Base-by-base conservation (phyloP, 2,329 filamentous ascomycete species). In the Ophiostoma pallidulum region DNA sequence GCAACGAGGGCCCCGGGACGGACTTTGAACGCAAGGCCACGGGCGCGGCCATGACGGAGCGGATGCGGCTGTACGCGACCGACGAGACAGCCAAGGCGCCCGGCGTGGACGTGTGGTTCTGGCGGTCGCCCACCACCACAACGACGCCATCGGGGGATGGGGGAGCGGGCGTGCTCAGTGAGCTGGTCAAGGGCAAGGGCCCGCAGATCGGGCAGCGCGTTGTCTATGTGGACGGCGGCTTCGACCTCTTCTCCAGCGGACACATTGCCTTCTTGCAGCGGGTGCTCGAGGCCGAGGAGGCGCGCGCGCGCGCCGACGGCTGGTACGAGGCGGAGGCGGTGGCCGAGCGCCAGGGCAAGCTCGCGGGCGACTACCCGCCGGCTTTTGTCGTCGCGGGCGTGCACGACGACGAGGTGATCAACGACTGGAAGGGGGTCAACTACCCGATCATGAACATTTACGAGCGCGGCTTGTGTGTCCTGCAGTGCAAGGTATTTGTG, bases 401-500 rank as follows among this genome's bases (percentile, higher is more conserved):
- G 20, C 92, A 98, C 66, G 86, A 95, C 59, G 92, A 98, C 63
- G 80, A 84, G 54, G 89, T 94, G 51, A 94, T 98, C 65, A 98
- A 98, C 66, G 73, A 84, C 59, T 94, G 89, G 85, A 97, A 97
- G 68, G 91, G 92, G 31, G 76, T 96, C 58, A 98, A 98, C 69
- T 98, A 96, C 62, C 92, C 92, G 22, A 97, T 98, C 68, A 98
- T 98, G 92, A 98, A 97, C 70, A 90, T 95, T 49, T 95, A 91
- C 59, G 92, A 98, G 71, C 84, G 92, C 36, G 90, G 90, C 2
- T 79, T 98, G 19, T 98, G 92, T 63, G 91, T 97, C 26, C 71
- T 97, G 53, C 92, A 98, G 62, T 98, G 92, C 72, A 84, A 84
- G 65, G 87, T 91, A 72, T 59, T 77, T 33, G 7, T n/a, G n/a